phyloP scores from a whole-genome alignment of 2,329 filamentous ascomycete genomes.

The Rutstroemia sp. region DNA sequence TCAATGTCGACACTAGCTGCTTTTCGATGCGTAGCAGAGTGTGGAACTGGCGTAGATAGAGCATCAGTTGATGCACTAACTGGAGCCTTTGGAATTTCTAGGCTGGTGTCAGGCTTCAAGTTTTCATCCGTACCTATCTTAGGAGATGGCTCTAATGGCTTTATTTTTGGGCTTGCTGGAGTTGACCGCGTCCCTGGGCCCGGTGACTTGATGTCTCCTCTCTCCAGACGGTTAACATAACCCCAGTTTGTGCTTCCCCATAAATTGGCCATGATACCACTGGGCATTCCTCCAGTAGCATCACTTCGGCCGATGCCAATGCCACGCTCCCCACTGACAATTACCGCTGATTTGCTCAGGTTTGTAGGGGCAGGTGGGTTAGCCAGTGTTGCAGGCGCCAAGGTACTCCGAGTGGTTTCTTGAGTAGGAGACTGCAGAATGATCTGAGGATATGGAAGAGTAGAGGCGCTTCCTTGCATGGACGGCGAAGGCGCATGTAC shows the following conservation, averaged over 20 bases:
- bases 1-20: conserved; percentile 31
- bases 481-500: conserved; percentile 38
- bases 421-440: conserved; percentile 30
- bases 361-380: conserved; percentile 78
- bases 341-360: conserved; percentile 77
- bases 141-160: conserved; percentile 22
- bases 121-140: conserved; percentile 24
- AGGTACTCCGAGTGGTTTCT: conserved; percentile 48
- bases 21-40: conserved; percentile 21
- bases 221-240: conserved; percentile 53
- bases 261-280: conserved; percentile 82
- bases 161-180: conserved; percentile 21
- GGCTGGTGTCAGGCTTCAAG: conserved; percentile 20
- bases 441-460: conserved; percentile 31
- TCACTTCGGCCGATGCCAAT: conserved; percentile 54
- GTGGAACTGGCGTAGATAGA: conserved; percentile 4
- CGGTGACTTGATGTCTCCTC: conserved; percentile 38
- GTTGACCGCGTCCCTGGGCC: conserved; percentile 16
- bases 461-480: conserved; percentile 16
- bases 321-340: conserved; percentile 70
- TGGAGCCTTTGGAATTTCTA: conserved; percentile 13
- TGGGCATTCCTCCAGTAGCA: conserved; percentile 65
- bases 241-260: conserved; percentile 89
- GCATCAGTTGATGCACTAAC: conserved; percentile 22
- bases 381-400: conserved; percentile 77